Evolutionary conservation across 2,329 filamentous ascomycete genomes (phyloP), one percentile per base, ranked within the genome.

Genomic region (Alternaria burnsii): DNA sequence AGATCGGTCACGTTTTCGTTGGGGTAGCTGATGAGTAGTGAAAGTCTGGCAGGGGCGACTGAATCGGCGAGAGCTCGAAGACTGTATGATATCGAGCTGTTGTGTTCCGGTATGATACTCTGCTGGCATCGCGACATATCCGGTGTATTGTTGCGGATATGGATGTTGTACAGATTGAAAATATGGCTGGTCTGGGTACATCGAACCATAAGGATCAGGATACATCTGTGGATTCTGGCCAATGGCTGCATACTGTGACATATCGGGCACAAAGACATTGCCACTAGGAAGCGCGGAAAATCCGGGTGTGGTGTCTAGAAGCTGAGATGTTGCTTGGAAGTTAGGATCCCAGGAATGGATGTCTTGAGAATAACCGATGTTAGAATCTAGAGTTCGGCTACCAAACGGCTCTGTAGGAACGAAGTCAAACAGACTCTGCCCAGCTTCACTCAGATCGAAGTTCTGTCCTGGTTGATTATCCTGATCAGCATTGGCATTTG

Each of bases 281-380:
- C 55, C 52, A 12, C 48, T 30, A 16, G 62, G 62, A 20, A 64
- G 18, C 9, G 59, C 59, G 12, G 55, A 62, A 7, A 64, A 22
- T 8, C 58, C 62, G 8, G 55, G 52, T 24, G 62, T 62, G 12
- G 55, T 36, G 7, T 42, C 32, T 32, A 44, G 26, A 24, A 52
- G 22, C 5, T 34, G 36, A 18, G 52, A 12, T n/a, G 9, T n/a
- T 6, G 24, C 28, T 28, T 30, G 12, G 24, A 32, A 50, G 24
- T 42, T 22, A 14, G 40, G 8, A 34, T 44, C 36, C 58, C 53
- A 60, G 4, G 5, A n/a, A 43, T 34, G 36, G 7, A 22, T 10
- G 22, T 48, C 36, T 20, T 48, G 26, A 18, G 34, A 18, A 22
- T 12, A 55, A 30, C 34, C 48, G 36, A 50, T 34, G 30, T 18